Percentiles rank a stretch among this genome's conserved stretches.
These are phyloP conservation scores for Metschnikowia koreensis DNA, from an alignment of 805 yeast genomes.

Conservation along the genomic window DNA sequence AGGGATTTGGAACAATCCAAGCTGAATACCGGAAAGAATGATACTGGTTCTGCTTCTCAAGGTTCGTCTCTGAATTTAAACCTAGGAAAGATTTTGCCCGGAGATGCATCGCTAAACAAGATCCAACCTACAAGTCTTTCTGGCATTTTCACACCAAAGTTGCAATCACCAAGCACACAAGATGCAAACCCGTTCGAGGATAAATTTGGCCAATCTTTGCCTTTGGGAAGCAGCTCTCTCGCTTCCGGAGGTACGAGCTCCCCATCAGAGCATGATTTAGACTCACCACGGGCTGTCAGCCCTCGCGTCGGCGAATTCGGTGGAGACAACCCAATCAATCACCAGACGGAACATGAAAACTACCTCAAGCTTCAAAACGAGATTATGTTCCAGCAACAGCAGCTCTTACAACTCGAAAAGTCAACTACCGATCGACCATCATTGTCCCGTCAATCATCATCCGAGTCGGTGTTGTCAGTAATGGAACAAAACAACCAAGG, in stretches of 20 bases:
- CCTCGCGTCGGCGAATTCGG: not conserved
- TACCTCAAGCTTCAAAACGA: constrained; percentile 39
- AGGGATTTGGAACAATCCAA: constrained; percentile 11
- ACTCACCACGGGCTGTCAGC: constrained; percentile 8
- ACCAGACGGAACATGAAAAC: constrained; percentile 32
- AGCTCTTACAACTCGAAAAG: constrained; percentile 22
- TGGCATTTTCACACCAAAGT: constrained; percentile 40
- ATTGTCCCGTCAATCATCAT: constrained; percentile 15
- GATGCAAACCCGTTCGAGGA: constrained; percentile 40
- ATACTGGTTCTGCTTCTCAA: not conserved
- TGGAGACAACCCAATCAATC: constrained; percentile 11
- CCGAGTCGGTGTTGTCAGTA: constrained; percentile 17
- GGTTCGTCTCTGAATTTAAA: constrained; percentile 12
- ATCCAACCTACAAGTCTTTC: constrained; percentile 21
- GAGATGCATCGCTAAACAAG: constrained; percentile 13
- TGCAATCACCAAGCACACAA: constrained; percentile 32
- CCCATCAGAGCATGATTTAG: constrained; percentile 8
- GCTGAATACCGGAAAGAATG: constrained; percentile 2
- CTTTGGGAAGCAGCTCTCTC: constrained; percentile 3
- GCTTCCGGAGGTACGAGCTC: constrained; percentile 4
- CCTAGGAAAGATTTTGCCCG: constrained; percentile 15
- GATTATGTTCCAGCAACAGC: constrained; percentile 37
- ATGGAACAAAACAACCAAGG: constrained; percentile 14
- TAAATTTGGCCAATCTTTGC: constrained; percentile 18
- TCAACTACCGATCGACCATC: constrained; percentile 9